These are phyloP conservation scores for Lavandula angustifolia DNA, from an alignment of 257 asterid genomes.

Conservation along the genomic window DNA sequence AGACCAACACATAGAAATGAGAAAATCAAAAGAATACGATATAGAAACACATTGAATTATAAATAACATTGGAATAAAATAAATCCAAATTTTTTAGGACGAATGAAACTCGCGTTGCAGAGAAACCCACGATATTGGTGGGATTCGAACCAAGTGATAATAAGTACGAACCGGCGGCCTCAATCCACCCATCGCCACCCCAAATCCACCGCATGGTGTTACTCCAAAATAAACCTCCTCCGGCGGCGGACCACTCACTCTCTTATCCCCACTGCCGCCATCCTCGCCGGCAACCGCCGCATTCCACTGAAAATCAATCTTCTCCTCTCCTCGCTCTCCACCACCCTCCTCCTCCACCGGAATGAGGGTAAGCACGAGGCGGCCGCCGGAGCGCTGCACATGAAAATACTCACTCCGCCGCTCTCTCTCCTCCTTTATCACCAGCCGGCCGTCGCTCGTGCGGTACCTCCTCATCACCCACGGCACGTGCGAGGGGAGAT, in stretches of 20 bases:
- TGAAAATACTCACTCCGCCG: constrained; percentile 43
- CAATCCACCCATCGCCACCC: constrained; percentile 36
- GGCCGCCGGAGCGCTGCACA: constrained; percentile 55
- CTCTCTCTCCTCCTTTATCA: constrained; percentile 53
- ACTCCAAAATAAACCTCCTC: constrained; percentile 24
- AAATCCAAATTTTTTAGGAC: neutral
- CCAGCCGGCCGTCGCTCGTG: constrained; percentile 56
- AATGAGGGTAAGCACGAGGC: constrained; percentile 51
- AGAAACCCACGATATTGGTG: neutral
- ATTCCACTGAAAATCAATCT: neutral
- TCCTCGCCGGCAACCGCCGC: constrained; percentile 8
- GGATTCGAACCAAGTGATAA: neutral
- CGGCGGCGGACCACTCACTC: constrained; percentile 18
- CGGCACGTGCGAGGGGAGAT: constrained; percentile 39
- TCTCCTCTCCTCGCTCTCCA: neutral
- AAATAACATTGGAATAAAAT: neutral
- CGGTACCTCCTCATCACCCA: constrained; percentile 47
- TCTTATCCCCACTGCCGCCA: constrained; percentile 25
- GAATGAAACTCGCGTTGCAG: neutral
- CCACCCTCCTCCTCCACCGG: constrained; percentile 31
- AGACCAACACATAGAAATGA: too few species aligned
- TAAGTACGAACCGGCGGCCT: constrained; percentile 44
- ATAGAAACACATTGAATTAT: too few species aligned
- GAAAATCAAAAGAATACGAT: too few species aligned
- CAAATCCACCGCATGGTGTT: constrained; percentile 40